Base-by-base conservation (phyloP, 176 grass and related monocot genomes). In the Oryza coarctata region DNA sequence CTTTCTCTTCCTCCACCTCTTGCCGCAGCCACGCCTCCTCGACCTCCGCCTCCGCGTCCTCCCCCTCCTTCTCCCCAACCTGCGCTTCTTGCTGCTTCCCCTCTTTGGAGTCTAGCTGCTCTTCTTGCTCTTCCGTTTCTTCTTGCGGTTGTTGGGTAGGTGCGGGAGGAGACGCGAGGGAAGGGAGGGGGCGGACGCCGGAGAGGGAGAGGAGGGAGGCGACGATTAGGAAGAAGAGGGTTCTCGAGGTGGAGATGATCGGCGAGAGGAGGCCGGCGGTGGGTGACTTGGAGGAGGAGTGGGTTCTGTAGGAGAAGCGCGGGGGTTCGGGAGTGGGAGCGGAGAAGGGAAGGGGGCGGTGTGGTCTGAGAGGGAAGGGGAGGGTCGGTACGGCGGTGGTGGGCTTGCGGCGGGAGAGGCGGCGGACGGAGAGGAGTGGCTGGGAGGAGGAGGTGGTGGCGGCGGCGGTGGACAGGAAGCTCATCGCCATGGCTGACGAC, bases 191-290 rank as follows among this genome's bases (percentile, higher is more conserved):
- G 70, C 74, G 74, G 27, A 74, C 55, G 70, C 55, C 77, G 72
- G 72, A 66, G 74, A 86, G 9, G 69, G 77, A 72, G 79, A 89
- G 70, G 70, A 91, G 72, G 84, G 62, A 78, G 29, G 74, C 64
- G 31, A 43, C 45, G 29, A 86, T 80, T 12, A 72, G 41, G 79
- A 87, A 83, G 65, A 89, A 17, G 65, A 79, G n/a, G 45, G 85
- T 74, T 11, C 66, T 69, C 26, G 65, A 82, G 70, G 80, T 20
- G 72, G 75, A 70, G 44, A 60, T 30, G 36, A 82, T 7, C 81
- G 72, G 71, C 2, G 84, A 68, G 74, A 85, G 36, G 39, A 73
- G 34, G 71, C 3, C 63, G 41, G 20, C 5, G 31, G 31, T 57
- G 30, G 79, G 22, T 32, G 70, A 12, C 43, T 71, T 86, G 32